Evolutionary conservation across 441 rosid genomes (phyloP), one percentile per base, ranked within the genome.

Genomic region (Erysimum pusillum): DNA sequence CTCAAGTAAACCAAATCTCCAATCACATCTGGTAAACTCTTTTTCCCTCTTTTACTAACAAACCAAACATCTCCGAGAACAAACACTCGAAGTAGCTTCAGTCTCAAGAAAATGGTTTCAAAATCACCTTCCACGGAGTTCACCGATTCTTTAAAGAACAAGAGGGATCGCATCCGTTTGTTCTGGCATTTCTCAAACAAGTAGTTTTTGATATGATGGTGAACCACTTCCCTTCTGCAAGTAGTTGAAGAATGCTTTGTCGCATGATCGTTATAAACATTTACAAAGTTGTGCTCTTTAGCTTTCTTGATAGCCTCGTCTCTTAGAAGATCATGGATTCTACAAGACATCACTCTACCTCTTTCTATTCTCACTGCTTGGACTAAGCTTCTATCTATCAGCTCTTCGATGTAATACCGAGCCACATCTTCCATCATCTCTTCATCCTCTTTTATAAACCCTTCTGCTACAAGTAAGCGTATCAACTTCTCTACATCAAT

Each of bases 41-140:
- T 35, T 1, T 35, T 35, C 38, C 38, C 38, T 35, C 2, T 9
- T 35, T 35, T 5, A 0, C 9, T 8, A 36, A 0, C 1, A 36
- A 9, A 8, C 41, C 41, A 2, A 36, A 36, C 2, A 2, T 76
- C 76, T 68, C 54, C 80, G 0, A 80, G 42, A 54, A 76, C 22
- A 48, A 80, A 67, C 11, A 80, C 80, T 53, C 77, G 54, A 10
- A 80, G 80, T 69, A 75, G 44, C 72, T 66, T 76, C 18, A 56
- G 13, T 0, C 59, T 80, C 56, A 52, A 63, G 32, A 8, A 31
- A 54, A 15, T 18, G 12, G 46, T 53, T 39, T 71, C 6, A 7
- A 69, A 38, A 32, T 6, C 56, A 15, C 73, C 2, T 1, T 4
- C 28, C 28, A 25, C 28, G 2, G 28, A 48, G 8, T 41, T 5